These are phyloP conservation scores for Cystofilobasidium macerans DNA, from an alignment of 768 basidiomycete species.

Conservation along the genomic window DNA sequence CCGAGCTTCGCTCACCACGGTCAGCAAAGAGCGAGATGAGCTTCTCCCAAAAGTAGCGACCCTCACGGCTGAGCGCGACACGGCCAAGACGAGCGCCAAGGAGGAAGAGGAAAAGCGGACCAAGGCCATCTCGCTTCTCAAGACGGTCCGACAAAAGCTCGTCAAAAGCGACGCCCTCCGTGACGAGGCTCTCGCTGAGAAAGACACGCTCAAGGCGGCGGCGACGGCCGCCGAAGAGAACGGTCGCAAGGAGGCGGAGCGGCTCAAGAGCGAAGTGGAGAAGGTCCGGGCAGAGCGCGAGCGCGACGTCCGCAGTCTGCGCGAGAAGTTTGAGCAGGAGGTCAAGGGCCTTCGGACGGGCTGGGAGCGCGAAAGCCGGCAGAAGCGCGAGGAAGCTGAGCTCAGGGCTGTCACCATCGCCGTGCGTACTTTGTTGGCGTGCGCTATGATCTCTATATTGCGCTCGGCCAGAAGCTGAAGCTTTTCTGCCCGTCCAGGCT, in stretches of 20 bases:
- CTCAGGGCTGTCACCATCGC: slow-evolving; percentile 52
- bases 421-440: not conserved
- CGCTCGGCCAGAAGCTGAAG: not conserved
- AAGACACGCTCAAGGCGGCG: slow-evolving; percentile 12
- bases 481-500: slow-evolving; percentile 44
- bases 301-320: slow-evolving; percentile 43
- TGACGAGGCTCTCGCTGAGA: slow-evolving; percentile 49
- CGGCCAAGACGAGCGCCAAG: slow-evolving; percentile 53
- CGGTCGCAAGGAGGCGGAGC: slow-evolving; percentile 45
- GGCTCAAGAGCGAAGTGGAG: slow-evolving; percentile 28
- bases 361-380: slow-evolving; percentile 61
- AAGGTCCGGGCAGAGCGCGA: slow-evolving; percentile 45
- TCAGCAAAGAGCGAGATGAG: slow-evolving; percentile 44
- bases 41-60: slow-evolving; percentile 28
- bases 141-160: slow-evolving; percentile 92
- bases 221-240: slow-evolving; percentile 39
- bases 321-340: slow-evolving; percentile 55
- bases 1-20: slow-evolving; percentile 55
- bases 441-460: too few species aligned
- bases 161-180: slow-evolving; percentile 91
- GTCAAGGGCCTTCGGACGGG: slow-evolving; percentile 50
- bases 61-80: slow-evolving; percentile 55
- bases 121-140: slow-evolving; percentile 82
- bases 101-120: slow-evolving; percentile 96
- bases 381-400: slow-evolving; percentile 61